Evolutionary conservation across 176 grass and related monocot species (phyloP), one percentile per base, ranked within the genome.

Genomic region (Musa troglodytarum): DNA sequence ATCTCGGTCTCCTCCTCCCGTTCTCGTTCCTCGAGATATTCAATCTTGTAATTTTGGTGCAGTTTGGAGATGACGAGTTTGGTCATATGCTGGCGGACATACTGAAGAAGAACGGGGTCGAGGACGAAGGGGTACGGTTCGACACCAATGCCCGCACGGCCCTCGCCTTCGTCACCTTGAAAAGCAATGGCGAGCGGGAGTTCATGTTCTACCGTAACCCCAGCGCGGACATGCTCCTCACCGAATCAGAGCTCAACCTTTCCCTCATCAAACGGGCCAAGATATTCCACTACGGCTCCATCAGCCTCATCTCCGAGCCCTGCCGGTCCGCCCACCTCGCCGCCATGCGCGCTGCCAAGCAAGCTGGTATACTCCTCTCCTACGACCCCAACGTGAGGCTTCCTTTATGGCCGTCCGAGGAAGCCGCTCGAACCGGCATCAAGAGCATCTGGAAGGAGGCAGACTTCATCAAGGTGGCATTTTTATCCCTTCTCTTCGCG

Each of bases 171-270:
- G 93, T 97, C 0, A 97, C 93, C 0, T 78, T 97, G 19, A 92
- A 90, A 68, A 52, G 51, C 1, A 83, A 87, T 24, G 93, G 93
- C 15, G 92, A 96, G 80, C 82, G 92, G 8, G 92, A 96, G 89
- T 96, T 96, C 80, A 96, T 96, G 92, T 96, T 96, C 89, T 96
- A 96, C 82, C 84, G 92, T 57, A 96, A 96, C 84, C 92, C 92
- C 0, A 83, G 80, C 14, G 92, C 92, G 0, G 92, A 96, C 78
- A 96, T 96, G 92, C 89, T 96, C 1, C 92, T 96, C 0, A 86
- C 85, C 0, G 90, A 93, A 28, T 76, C 79, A 0, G 93, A 97
- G 86, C 88, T 97, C 21, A 87, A 97, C 81, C 34, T 97, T 0
- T 81, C 71, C 77, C 81, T 97, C 1, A 90, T 97, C 69, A 87